Evolutionary conservation across 768 basidiomycete species (phyloP), one percentile per base, ranked within the genome.

Genomic region (Cantharellus anzutake): DNA sequence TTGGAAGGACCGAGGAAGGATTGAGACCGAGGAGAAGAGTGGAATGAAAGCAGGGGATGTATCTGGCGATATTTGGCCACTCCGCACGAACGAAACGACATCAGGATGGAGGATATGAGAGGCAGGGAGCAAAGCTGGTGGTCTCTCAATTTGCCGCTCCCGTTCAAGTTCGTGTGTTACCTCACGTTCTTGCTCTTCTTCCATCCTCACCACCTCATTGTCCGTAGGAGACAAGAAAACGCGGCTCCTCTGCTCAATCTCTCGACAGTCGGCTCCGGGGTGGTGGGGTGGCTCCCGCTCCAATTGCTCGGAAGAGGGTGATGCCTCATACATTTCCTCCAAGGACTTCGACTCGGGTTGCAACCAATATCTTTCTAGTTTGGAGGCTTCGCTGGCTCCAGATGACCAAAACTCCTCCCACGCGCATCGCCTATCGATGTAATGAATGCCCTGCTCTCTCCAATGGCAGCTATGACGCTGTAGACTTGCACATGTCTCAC

Each of bases 171-270:
- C 74, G 20, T 72, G 73, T 3, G 64, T 61, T 4, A 79, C 66
- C 60, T 79, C 76, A 35, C 77, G 67, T 58, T 79, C 78, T 60
- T 78, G 77, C 61, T 78, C 78, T 63, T 78, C 76, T 38, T 72
- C 72, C 65, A 75, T 56, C 42, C 3, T 71, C 41, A 1, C 61
- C 52, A 5, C 52, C 7, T 55, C 44, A 11, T 11, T 7, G 38
- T 7, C 14, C 35, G 35, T 1, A 7, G 7, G 11, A 37, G 35
- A 37, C 11, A 37, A 11, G 7, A 37, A 11, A 37, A 11, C 35
- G 11, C 35, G 14, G 38, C 7, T 7, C 38, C 52, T 7, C 52
- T 55, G 11, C 11, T 11, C 7, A 14, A 55, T 55, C 44, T 48
- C 44, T 29, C 11, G 29, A 48, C 11, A 48, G 29, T 48, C 44